A percentile compares a stretch with the other conserved stretches of the same genome.
Conservation (phyloP, 352 stramenopile genomes). For the Phytophthora sp. region DNA sequence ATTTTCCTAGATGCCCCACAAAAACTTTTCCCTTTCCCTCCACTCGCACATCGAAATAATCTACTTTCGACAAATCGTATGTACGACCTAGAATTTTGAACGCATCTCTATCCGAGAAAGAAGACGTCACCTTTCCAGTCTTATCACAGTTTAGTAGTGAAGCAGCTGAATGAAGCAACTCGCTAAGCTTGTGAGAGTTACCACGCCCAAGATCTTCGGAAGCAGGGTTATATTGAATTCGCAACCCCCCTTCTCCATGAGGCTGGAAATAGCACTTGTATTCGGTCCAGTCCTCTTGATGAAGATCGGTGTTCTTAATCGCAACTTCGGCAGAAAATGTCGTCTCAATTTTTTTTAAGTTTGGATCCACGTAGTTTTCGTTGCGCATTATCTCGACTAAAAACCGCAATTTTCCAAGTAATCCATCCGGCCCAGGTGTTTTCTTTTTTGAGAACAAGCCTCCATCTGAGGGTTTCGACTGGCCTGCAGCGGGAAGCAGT, state of each 20-base stretch:
- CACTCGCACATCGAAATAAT: slow-evolving; percentile 63
- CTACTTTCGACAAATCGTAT: slow-evolving; percentile 63
- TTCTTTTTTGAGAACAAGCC: slow-evolving; percentile 52
- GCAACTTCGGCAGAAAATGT: slow-evolving; percentile 57
- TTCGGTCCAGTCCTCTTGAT: slow-evolving; percentile 40
- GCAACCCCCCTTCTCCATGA: slow-evolving; percentile 48
- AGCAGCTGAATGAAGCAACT: slow-evolving; percentile 35
- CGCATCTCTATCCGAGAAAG: background rate
- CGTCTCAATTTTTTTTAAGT: slow-evolving; percentile 36
- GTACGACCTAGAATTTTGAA: slow-evolving; percentile 55
- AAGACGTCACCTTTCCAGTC: background rate
- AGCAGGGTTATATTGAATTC: slow-evolving; percentile 51
- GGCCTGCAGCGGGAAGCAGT: slow-evolving; percentile 47
- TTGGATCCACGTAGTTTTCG: slow-evolving; percentile 59
- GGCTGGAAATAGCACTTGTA: slow-evolving; percentile 57
- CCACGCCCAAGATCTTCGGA: slow-evolving; percentile 48
- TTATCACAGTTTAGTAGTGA: background rate
- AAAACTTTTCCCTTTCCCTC: slow-evolving; percentile 41
- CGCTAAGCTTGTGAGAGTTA: slow-evolving; percentile 40
- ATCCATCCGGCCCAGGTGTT: slow-evolving; percentile 45
- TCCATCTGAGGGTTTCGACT: slow-evolving; percentile 43
- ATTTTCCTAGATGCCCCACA: slow-evolving; percentile 46
- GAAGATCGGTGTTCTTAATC: slow-evolving; percentile 34
- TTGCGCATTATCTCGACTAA: slow-evolving; percentile 59
- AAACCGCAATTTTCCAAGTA: slow-evolving; percentile 63